Base-by-base conservation (phyloP, 768 basidiomycete species). In the Boletus subparvulus region DNA sequence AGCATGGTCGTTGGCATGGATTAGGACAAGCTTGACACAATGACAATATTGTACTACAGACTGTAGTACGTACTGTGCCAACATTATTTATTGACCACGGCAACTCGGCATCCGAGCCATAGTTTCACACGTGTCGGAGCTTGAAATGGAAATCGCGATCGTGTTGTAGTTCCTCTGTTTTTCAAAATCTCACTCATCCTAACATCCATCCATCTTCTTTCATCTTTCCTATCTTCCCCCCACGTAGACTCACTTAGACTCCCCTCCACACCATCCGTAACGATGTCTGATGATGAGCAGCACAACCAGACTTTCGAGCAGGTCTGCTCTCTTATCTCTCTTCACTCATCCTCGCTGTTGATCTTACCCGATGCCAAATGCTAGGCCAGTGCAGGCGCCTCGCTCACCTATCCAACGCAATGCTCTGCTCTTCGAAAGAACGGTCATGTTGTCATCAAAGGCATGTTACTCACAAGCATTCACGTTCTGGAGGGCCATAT, bases 361-460 rank as follows among this genome's bases (percentile, higher is more conserved):
- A 66, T 61, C 61, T 30, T 32, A 56, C 44, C 43, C 56, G 64
- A 66, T 66, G 39, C 40, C 55, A 44, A 53, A 57, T 37, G 61
- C 28, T 62, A 91, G 88, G 84, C 83, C 66, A 79, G 64, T 71
- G 82, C 90, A 58, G 87, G 87, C 62, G 90, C 90, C 69, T 92
- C 90, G 60, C 65, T 75, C 73, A 92, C 91, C 70, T 90, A 70
- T 78, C 90, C 90, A 65, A 90, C 85, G 87, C 91, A 93, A 82
- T 98, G 97, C 80, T 98, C 96, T 74, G 94, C 94, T 67, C 89
- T 98, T 63, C 88, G 88, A 74, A 90, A 90, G 81, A 87, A 86
- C 74, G 90, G 91, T 16, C 90, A 90, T 80, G 96, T 99, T 74
- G 89, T 94, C 69, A 98, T 99, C 78, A 98, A 97, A 82, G 81